Conservation (phyloP, 352 stramenopile genomes). For the Ophiocytium majus region DNA sequence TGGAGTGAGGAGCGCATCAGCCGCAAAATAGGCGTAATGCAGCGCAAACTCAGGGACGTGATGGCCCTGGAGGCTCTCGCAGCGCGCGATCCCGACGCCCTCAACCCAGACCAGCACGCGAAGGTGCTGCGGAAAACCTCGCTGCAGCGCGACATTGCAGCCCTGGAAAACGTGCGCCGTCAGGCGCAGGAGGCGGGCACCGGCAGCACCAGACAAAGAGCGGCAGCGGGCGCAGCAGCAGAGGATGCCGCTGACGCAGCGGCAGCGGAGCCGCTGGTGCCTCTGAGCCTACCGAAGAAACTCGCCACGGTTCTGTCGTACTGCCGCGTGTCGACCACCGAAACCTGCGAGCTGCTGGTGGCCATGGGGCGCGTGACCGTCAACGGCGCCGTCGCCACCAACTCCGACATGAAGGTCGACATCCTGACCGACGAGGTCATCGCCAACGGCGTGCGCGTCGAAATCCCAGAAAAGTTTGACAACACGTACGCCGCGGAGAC, state of each 20-base stretch:
- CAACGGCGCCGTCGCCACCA: slow-evolving; percentile 32
- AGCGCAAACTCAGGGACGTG: slow-evolving; percentile 28
- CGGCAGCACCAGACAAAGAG: background rate
- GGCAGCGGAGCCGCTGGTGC: slow-evolving; percentile 3
- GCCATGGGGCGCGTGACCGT: slow-evolving; percentile 46
- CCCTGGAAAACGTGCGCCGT: slow-evolving; percentile 30
- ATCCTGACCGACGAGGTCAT: slow-evolving; percentile 48
- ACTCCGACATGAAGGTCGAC: slow-evolving; percentile 44
- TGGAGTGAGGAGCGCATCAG: slow-evolving; percentile 8
- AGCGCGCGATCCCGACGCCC: slow-evolving; percentile 23
- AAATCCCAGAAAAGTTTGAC: slow-evolving; percentile 22
- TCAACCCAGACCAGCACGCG: slow-evolving; percentile 30
- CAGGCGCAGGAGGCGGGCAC: background rate
- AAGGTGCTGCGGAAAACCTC: slow-evolving; percentile 39
- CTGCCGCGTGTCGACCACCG: slow-evolving; percentile 41
- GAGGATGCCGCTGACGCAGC: slow-evolving; percentile 16
- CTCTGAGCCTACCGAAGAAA: slow-evolving; percentile 33
- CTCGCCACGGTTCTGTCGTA: slow-evolving; percentile 37
- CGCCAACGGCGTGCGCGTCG: slow-evolving; percentile 31
- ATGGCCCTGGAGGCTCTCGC: slow-evolving; percentile 28
- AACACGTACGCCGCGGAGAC: background rate
- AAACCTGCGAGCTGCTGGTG: slow-evolving; percentile 48
- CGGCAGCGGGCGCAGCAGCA: slow-evolving; percentile 11
- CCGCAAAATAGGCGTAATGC: background rate
- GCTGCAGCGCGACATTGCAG: slow-evolving; percentile 37